Conservation (phyloP, 2,329 filamentous ascomycete genomes). For the Claviceps sp. region DNA sequence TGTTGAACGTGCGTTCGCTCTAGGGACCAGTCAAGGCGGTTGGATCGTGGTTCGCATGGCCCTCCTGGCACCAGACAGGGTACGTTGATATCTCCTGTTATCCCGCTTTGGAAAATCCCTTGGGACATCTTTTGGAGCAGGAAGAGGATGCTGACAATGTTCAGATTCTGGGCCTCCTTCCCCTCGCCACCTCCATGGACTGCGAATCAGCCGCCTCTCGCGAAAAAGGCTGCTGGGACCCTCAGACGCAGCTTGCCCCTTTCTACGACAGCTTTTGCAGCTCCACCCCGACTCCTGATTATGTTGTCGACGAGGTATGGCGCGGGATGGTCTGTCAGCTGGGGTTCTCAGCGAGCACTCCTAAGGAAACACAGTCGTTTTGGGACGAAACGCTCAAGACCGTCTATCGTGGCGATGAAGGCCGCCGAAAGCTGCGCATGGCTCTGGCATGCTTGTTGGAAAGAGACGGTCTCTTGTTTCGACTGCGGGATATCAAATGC, state of each 20-base stretch:
- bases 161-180: conserved; percentile 33
- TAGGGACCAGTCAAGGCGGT: conserved; percentile 39
- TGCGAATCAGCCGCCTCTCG: conserved; percentile 33
- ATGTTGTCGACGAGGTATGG: conserved; percentile 33
- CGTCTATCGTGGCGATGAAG: conserved; percentile 36
- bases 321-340: conserved; percentile 29
- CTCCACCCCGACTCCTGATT: conserved; percentile 27
- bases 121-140: background rate
- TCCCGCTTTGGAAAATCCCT: background rate
- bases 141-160: conserved; percentile 1
- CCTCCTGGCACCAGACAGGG: conserved; percentile 33
- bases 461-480: conserved; percentile 32
- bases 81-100: conserved; percentile 12
- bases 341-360: conserved; percentile 30
- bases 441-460: conserved; percentile 30
- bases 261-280: conserved; percentile 31
- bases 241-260: conserved; percentile 24
- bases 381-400: conserved; percentile 32
- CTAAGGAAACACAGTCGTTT: conserved; percentile 24
- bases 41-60: conserved; percentile 39
- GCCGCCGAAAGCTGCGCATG: conserved; percentile 33
- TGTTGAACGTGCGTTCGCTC: conserved; percentile 32
- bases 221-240: conserved; percentile 36
- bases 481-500: conserved; percentile 33
- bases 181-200: conserved; percentile 39